A percentile compares a stretch with the other conserved stretches of the same genome.
Evolutionary conservation across 2,329 filamentous ascomycete species (phyloP).

Genomic region (Macroventuria anomochaeta): DNA sequence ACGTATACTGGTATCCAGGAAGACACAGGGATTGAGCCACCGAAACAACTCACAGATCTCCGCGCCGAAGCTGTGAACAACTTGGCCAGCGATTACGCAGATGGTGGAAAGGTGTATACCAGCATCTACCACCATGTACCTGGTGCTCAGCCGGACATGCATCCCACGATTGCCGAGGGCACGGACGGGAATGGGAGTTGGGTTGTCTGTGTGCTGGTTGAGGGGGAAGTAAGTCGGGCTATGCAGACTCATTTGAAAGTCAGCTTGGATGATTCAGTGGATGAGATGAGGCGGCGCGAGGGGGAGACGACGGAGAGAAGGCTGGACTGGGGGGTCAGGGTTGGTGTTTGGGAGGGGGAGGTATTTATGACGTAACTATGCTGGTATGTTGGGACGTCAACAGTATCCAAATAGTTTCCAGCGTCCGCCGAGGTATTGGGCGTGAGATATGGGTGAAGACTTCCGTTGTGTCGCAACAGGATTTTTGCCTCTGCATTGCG

Average conservation of each 20-base stretch:
- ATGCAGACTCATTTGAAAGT: not conserved
- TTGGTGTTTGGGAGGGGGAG: slow-evolving; percentile 7
- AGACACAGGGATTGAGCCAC: not conserved
- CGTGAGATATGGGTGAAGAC: too few relatives aligned
- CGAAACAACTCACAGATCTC: not conserved
- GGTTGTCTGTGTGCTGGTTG: slow-evolving; percentile 3
- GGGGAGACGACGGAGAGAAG: not conserved
- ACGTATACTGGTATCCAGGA: not conserved
- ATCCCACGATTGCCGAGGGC: slow-evolving; percentile 19
- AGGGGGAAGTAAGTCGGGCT: not conserved
- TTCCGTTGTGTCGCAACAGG: too few relatives aligned
- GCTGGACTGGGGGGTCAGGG: not conserved
- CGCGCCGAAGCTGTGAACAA: not conserved
- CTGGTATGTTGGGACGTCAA: too few relatives aligned
- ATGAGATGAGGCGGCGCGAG: not conserved
- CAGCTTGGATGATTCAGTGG: not conserved
- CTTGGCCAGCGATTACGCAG: not conserved
- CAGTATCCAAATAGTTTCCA: too few relatives aligned
- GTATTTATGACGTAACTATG: slow-evolving; percentile 1
- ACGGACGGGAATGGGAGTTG: slow-evolving; percentile 17
- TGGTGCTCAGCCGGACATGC: slow-evolving; percentile 24
- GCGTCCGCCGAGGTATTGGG: too few relatives aligned
- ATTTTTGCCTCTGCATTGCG: too few relatives aligned
- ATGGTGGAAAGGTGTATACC: not conserved
- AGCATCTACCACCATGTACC: slow-evolving; percentile 16